phyloP scores from a whole-genome alignment of 345 rosid species.

The Lagerstroemia speciosa region DNA sequence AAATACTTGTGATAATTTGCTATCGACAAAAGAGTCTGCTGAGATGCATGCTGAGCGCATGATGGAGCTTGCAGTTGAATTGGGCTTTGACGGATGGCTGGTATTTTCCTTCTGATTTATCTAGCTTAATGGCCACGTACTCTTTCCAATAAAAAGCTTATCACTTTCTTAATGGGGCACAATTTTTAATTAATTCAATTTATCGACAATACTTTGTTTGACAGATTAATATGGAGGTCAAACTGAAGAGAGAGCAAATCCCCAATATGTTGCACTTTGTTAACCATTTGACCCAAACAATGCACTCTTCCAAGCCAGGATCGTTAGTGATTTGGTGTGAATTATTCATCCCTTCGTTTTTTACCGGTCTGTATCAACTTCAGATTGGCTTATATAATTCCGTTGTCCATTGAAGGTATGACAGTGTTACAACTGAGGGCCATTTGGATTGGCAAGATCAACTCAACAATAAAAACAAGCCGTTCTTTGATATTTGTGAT shows the following conservation, averaged over 20 bases:
- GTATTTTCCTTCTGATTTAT: conserved; percentile 25
- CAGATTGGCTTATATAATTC: background rate
- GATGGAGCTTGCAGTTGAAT: conserved; percentile 52
- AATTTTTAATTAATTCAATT: background rate
- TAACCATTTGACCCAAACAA: conserved; percentile 51
- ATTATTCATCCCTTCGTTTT: background rate
- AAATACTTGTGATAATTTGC: conserved; percentile 42
- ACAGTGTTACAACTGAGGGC: conserved; percentile 56
- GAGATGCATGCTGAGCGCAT: conserved; percentile 56
- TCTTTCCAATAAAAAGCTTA: background rate
- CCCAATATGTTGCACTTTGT: conserved; percentile 60
- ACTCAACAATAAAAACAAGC: conserved; percentile 52
- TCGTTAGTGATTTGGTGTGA: conserved; percentile 64
- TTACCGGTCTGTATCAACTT: background rate
- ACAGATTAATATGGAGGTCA: conserved; percentile 73
- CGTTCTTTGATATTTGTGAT: conserved; percentile 81
- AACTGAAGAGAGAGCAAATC: conserved; percentile 35
- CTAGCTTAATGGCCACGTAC: background rate
- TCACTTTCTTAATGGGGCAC: background rate
- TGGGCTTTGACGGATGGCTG: conserved; percentile 93
- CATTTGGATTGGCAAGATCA: conserved; percentile 56
- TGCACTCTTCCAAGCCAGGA: conserved; percentile 63
- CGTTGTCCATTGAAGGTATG: conserved; percentile 51
- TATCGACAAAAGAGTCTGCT: conserved; percentile 63
- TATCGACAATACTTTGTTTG: conserved; percentile 1